Conservation (phyloP, 768 basidiomycete species). For the Leucosporidium scottii region DNA sequence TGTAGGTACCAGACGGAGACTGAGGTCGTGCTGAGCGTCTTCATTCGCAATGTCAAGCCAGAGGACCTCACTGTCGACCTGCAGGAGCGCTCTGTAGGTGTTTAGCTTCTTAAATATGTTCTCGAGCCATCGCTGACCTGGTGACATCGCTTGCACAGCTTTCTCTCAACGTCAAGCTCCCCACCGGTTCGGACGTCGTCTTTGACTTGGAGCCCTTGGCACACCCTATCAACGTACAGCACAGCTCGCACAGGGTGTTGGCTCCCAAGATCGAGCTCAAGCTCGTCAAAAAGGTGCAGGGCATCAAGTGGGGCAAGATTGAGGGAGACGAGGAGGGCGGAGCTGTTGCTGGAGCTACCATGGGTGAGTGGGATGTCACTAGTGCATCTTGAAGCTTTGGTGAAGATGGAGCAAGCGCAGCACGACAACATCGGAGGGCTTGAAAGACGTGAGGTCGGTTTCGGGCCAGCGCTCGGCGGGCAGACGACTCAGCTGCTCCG, state of each 20-base stretch:
- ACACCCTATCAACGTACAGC: slow-evolving; percentile 64
- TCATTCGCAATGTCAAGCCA: slow-evolving; percentile 36
- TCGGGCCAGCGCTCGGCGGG: no score
- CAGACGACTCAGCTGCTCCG: no score
- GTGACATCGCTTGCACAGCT: slow-evolving; percentile 18
- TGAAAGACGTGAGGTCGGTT: no score
- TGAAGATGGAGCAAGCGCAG: no score
- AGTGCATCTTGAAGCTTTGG: background rate
- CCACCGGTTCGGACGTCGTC: slow-evolving; percentile 32
- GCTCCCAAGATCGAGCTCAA: slow-evolving; percentile 84
- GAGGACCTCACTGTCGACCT: slow-evolving; percentile 33
- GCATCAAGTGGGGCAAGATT: slow-evolving; percentile 64
- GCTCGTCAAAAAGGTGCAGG: slow-evolving; percentile 59
- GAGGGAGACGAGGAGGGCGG: slow-evolving; percentile 53
- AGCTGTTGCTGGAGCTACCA: background rate
- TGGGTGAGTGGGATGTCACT: slow-evolving; percentile 13
- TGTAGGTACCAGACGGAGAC: slow-evolving; percentile 34
- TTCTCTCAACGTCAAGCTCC: slow-evolving; percentile 30
- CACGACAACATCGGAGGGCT: no score
- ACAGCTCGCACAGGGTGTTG: slow-evolving; percentile 61
- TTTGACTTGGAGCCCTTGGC: slow-evolving; percentile 63
- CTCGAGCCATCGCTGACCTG: background rate
- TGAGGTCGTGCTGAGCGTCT: slow-evolving; percentile 35
- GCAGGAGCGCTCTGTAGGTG: slow-evolving; percentile 20
- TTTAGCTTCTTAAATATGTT: no score